Conservation (phyloP, 2,329 filamentous ascomycete genomes). For the Cladophialophora exuberans region DNA sequence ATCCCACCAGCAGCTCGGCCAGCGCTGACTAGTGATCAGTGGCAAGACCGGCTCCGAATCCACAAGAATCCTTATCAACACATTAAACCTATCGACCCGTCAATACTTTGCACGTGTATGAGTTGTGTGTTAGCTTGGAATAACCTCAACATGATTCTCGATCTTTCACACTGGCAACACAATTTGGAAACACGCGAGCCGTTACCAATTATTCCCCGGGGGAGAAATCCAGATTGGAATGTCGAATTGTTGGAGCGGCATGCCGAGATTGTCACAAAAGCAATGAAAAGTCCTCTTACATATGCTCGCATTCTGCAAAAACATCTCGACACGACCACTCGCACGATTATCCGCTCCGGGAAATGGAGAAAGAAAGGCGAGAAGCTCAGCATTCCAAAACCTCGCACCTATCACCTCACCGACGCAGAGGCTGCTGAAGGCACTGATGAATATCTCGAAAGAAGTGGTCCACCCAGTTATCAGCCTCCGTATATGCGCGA, state of each 20-base stretch:
- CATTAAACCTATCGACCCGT: slow-evolving; percentile 30
- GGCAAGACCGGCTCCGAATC: slow-evolving; percentile 29
- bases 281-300: slow-evolving; percentile 28
- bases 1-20: slow-evolving; percentile 25
- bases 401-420: slow-evolving; percentile 29
- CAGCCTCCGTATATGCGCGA: slow-evolving; percentile 33
- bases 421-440: slow-evolving; percentile 27
- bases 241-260: slow-evolving; percentile 25
- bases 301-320: slow-evolving; percentile 31
- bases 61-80: slow-evolving; percentile 33
- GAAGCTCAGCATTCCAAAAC: slow-evolving; percentile 18
- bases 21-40: slow-evolving; percentile 25
- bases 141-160: slow-evolving; percentile 32
- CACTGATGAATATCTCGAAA: slow-evolving; percentile 30
- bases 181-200: slow-evolving; percentile 32
- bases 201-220: slow-evolving; percentile 31
- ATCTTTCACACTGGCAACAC: slow-evolving; percentile 33
- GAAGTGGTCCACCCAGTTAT: slow-evolving; percentile 32
- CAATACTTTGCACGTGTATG: slow-evolving; percentile 30
- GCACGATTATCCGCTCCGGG: slow-evolving; percentile 29
- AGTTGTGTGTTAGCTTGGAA: slow-evolving; percentile 34
- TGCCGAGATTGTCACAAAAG: slow-evolving; percentile 28
- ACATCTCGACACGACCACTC: slow-evolving; percentile 29
- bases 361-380: slow-evolving; percentile 29
- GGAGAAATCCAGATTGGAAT: slow-evolving; percentile 32